Conservation (phyloP, 2,329 filamentous ascomycete genomes). For the Pseudovirgaria hyperparasitica region DNA sequence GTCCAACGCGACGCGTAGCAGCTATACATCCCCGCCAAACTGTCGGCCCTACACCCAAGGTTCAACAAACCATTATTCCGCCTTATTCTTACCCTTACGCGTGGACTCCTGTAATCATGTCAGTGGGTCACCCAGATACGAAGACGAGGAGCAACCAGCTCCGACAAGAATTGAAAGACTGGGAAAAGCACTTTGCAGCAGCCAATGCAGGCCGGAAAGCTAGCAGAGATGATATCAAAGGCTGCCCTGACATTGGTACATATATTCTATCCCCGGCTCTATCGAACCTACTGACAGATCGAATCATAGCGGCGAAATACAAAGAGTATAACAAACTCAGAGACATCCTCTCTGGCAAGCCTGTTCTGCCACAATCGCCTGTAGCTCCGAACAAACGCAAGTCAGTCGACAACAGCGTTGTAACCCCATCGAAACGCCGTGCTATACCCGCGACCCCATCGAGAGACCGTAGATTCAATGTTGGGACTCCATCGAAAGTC, state of each 20-base stretch:
- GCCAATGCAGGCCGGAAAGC: slow-evolving; percentile 56
- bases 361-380: slow-evolving; percentile 17
- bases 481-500: slow-evolving; percentile 17
- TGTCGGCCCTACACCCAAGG: no score
- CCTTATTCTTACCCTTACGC: no score
- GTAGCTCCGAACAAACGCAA: slow-evolving; percentile 14
- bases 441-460: slow-evolving; percentile 6
- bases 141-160: slow-evolving; percentile 21
- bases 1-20: no score
- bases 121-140: no score
- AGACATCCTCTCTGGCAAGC: slow-evolving; percentile 14
- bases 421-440: slow-evolving; percentile 15
- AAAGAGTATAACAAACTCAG: slow-evolving; percentile 60
- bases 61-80: no score
- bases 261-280: slow-evolving; percentile 4
- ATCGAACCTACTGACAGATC: slow-evolving; percentile 6
- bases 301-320: slow-evolving; percentile 52
- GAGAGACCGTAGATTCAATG: neutral
- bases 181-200: slow-evolving; percentile 56
- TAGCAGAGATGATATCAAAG: slow-evolving; percentile 62
- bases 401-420: slow-evolving; percentile 10
- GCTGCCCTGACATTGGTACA: slow-evolving; percentile 56
- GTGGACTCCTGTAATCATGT: no score
- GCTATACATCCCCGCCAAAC: no score
- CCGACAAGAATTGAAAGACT: slow-evolving; percentile 59